These are phyloP conservation scores for Simplicillium sp. DNA, from an alignment of 2,329 filamentous ascomycete species.

Conservation along the genomic window DNA sequence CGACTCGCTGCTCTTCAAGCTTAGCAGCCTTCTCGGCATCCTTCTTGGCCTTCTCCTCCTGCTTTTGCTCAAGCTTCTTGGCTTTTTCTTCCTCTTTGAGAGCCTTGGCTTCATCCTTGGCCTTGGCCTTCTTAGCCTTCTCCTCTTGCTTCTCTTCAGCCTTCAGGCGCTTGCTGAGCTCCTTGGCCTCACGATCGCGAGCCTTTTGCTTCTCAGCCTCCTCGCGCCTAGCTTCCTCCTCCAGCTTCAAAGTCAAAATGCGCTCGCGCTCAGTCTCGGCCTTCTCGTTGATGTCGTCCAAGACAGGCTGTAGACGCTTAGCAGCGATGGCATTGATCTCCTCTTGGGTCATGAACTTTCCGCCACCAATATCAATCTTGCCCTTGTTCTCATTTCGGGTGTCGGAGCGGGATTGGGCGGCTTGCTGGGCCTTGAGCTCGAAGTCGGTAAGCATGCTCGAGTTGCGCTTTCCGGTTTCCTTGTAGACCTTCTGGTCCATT, in stretches of 20 bases:
- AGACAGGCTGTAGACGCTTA: constrained; percentile 66
- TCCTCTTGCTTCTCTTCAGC: constrained; percentile 37
- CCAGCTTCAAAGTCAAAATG: constrained; percentile 54
- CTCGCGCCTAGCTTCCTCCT: constrained; percentile 47
- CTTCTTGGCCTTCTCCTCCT: constrained; percentile 29
- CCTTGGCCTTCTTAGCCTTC: constrained; percentile 44
- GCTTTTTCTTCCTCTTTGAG: constrained; percentile 34
- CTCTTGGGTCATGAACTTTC: constrained; percentile 67
- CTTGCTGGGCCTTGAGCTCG: constrained; percentile 66
- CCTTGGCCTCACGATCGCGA: constrained; percentile 42
- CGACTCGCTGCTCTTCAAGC: constrained; percentile 40
- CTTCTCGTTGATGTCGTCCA: constrained; percentile 76
- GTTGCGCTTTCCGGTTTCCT: constrained; percentile 64
- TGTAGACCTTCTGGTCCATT: constrained; percentile 74
- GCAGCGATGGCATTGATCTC: constrained; percentile 75
- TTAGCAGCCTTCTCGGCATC: constrained; percentile 42
- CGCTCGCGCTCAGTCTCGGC: constrained; percentile 63
- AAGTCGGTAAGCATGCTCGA: constrained; percentile 63
- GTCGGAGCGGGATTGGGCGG: constrained; percentile 57
- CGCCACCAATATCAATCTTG: constrained; percentile 65
- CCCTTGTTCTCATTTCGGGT: constrained; percentile 43
- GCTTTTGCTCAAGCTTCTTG: constrained; percentile 16
- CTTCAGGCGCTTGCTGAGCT: constrained; percentile 44
- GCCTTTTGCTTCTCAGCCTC: constrained; percentile 35
- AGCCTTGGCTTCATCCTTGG: constrained; percentile 32